Evolutionary conservation across 768 basidiomycete species (phyloP).

Genomic region (Pholiota conissans): DNA sequence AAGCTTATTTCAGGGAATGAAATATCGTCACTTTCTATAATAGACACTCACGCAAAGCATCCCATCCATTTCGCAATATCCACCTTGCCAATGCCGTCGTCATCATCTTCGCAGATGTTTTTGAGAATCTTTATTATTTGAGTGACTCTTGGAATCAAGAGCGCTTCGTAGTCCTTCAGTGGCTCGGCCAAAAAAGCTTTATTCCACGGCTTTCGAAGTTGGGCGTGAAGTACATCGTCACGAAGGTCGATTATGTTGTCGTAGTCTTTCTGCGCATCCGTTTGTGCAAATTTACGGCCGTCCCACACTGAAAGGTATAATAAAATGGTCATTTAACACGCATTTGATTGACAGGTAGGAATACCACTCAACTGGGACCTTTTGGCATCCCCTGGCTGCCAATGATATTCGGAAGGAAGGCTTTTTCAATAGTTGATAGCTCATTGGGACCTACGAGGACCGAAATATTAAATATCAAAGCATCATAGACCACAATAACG

Average conservation of each 20-base stretch:
- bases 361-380: constrained; percentile 27
- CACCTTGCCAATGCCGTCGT: constrained; percentile 15
- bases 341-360: too few relatives aligned
- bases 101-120: constrained; percentile 8
- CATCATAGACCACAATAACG: constrained; percentile 4
- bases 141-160: constrained; percentile 16
- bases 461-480: neutral
- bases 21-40: too few relatives aligned
- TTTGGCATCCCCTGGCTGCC: constrained; percentile 42
- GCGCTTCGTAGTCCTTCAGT: constrained; percentile 25
- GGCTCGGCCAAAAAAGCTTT: constrained; percentile 34
- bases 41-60: constrained; percentile 34
- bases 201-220: constrained; percentile 40
- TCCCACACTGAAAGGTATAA: constrained; percentile 27
- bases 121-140: constrained; percentile 25
- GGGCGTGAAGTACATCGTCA: constrained; percentile 31
- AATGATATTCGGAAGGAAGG: constrained; percentile 30
- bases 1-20: too few relatives aligned
- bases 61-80: constrained; percentile 36
- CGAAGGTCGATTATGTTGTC: constrained; percentile 27
- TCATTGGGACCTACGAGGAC: constrained; percentile 42
- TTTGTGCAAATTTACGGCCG: constrained; percentile 23
- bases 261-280: constrained; percentile 4
- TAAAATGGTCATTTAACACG: neutral
- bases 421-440: constrained; percentile 36